phyloP scores from a whole-genome alignment of 1,284 basidiomycete species.

The Flammula alnicola region DNA sequence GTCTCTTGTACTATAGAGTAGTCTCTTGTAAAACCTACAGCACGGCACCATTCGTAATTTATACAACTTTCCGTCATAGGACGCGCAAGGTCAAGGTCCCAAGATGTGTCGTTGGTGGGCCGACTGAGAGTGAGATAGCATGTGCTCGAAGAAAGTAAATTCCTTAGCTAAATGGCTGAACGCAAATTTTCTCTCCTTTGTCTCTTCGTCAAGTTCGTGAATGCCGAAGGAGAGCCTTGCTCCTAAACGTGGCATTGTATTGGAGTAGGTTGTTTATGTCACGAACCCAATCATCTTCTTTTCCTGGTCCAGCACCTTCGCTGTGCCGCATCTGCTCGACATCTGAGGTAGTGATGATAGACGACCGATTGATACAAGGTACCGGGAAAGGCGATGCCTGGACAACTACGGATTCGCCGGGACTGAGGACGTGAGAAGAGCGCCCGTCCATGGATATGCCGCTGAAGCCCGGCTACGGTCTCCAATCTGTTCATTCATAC shows the following conservation, averaged over 20 bases:
- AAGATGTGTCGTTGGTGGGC: no score
- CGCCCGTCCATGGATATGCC: slow-evolving; percentile 95
- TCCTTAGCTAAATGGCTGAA: no score
- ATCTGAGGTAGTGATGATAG: slow-evolving; percentile 61
- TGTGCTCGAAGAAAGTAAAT: no score
- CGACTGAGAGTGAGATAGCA: no score
- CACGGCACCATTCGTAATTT: no score
- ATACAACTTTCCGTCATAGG: no score
- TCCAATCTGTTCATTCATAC: slow-evolving; percentile 64
- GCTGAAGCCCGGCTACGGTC: slow-evolving; percentile 84
- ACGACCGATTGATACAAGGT: slow-evolving; percentile 88
- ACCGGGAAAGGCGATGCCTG: slow-evolving; percentile 89
- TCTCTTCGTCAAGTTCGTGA: slow-evolving; percentile 61
- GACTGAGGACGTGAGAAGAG: slow-evolving; percentile 77
- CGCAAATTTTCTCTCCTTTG: no score
- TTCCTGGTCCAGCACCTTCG: slow-evolving; percentile 70
- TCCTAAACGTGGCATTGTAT: slow-evolving; percentile 91
- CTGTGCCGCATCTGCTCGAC: slow-evolving; percentile 42
- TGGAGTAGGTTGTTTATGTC: slow-evolving; percentile 95
- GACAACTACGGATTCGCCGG: slow-evolving; percentile 86
- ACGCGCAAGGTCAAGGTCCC: no score
- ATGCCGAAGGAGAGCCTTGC: slow-evolving; percentile 79
- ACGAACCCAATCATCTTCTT: slow-evolving; percentile 93
- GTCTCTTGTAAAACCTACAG: no score
- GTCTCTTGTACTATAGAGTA: no score